Base-by-base conservation (phyloP, 2,329 filamentous ascomycete species). In the Chrysoporthe puriensis region DNA sequence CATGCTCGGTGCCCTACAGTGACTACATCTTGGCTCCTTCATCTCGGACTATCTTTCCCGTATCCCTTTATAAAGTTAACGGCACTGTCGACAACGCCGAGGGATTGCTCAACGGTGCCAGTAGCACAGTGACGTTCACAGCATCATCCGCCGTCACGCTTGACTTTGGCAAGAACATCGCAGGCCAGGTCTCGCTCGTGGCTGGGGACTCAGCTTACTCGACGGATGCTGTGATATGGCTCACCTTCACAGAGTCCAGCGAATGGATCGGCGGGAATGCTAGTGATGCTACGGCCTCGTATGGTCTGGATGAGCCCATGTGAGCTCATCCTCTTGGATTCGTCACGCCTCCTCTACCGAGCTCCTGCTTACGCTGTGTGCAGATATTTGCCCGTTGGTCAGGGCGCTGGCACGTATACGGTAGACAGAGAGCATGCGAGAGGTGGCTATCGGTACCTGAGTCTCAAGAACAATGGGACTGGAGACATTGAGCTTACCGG, bases 231-330 rank as follows among this genome's bases (percentile, higher is more conserved):
- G 77, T 75, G n/a, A 71, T 82, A 8, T 79, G 79, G 5, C 68
- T 81, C 8, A 78, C 76, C 3, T 82, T 79, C 66, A 77, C 76
- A 0, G 79, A 82, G 67, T 77, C 75, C 1, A 76, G 70, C 34
- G 70, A 84, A 1, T 87, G 82, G 82, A 82, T 87, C 58, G 84
- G 79, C 48, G 78, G 77, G 3, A 71, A 79, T 40, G 78, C 75
- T 8, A 79, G 79, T 67, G 84, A 86, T 73, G 81, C 80, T 1
- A 26, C 64, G 2, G 62, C 69, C 8, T 60, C 67, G 11, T 21
- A 43, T 34, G 61, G 63, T 9, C 48, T 62, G 7, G 69, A 70
- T 46, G 63, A 61, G n/a, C 69, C 69, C 2, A 66, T 70, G 8
- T 60, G 40, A 44, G 57, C 44, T 43, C 21, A 36, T 3, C 2